phyloP scores from a whole-genome alignment of 495 filamentous ascomycete genomes.

The Podospora pseudocomata region DNA sequence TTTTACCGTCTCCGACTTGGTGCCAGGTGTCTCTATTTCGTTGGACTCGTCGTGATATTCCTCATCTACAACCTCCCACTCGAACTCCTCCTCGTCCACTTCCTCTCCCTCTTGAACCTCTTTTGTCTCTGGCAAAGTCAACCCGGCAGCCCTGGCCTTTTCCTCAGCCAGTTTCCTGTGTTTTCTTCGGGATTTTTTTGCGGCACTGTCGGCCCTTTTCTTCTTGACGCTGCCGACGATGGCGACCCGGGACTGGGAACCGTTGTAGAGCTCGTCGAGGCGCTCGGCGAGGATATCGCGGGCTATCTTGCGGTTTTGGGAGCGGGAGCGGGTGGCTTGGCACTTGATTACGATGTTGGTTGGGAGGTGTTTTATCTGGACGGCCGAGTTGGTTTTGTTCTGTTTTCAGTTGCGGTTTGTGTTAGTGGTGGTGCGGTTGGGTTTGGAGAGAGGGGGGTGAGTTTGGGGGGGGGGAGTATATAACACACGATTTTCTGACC shows the following conservation, averaged over 20 bases:
- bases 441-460: slow-evolving; percentile 4
- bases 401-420: slow-evolving; percentile 27
- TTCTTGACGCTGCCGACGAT: slow-evolving; percentile 41
- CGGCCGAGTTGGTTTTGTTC: slow-evolving; percentile 97
- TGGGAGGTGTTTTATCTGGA: slow-evolving; percentile 86
- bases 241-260: slow-evolving; percentile 41
- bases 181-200: slow-evolving; percentile 49
- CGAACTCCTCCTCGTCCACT: slow-evolving; percentile 11
- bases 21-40: background rate
- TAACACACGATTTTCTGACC: slow-evolving; percentile 81
- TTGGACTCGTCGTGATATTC: background rate
- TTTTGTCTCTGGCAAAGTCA: slow-evolving; percentile 5
- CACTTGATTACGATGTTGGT: slow-evolving; percentile 88
- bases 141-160: slow-evolving; percentile 20
- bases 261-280: slow-evolving; percentile 62
- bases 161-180: slow-evolving; percentile 48
- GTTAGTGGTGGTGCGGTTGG: background rate
- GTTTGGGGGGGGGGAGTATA: background rate
- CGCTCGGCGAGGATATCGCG: slow-evolving; percentile 70
- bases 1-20: background rate
- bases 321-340: slow-evolving; percentile 81
- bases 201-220: slow-evolving; percentile 47
- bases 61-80: background rate
- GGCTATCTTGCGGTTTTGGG: slow-evolving; percentile 87
- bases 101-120: slow-evolving; percentile 12